Base-by-base conservation (phyloP, 768 basidiomycete genomes). In the Lactifluus volemus region DNA sequence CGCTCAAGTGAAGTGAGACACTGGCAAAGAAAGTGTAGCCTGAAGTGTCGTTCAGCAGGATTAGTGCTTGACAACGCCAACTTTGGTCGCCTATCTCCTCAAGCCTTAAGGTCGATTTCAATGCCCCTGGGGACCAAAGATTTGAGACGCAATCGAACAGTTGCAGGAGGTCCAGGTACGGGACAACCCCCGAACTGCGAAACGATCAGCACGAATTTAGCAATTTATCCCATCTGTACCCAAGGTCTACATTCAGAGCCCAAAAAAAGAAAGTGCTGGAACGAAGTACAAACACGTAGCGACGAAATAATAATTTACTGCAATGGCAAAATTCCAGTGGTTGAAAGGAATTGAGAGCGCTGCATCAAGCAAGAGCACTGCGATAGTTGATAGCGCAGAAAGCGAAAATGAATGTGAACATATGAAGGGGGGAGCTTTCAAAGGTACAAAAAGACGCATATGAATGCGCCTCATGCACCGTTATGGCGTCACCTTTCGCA, bases 271-370 rank as follows among this genome's bases (percentile, higher is more conserved):
- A 8, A 12, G 19, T 36, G 3, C n/a, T 25, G 36, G 30, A 59
- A 52, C 15, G 3, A 58, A 58, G 32, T 44, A 52, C 49, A 36
- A 25, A 36, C 12, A 50, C 34, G 34, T 51, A n/a, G 32, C 12
- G 49, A 52, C 14, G 3, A 49, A 25, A 25, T 25, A 14, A 59
- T 59, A 59, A 59, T 36, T 59, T 59, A 59, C 49, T 59, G 58
- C 58, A 29, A 44, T 38, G 44, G 32, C 14, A 49, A 49, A 15
- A 32, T 42, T 32, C 7, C 49, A 34, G 25, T 15, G 42, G 21
- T 53, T 45, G 60, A 11, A 30, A 45, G 21, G 36, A 42, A 12
- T 61, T 4, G 3, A 61, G 2, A 47, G 11, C 14, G 19, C 17
- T 8, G 32, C 19, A 50, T 21, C 5, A 25, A 53, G 11, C 19